phyloP scores from a whole-genome alignment of 2,329 filamentous ascomycete species.

The Trichoderma sp. region DNA sequence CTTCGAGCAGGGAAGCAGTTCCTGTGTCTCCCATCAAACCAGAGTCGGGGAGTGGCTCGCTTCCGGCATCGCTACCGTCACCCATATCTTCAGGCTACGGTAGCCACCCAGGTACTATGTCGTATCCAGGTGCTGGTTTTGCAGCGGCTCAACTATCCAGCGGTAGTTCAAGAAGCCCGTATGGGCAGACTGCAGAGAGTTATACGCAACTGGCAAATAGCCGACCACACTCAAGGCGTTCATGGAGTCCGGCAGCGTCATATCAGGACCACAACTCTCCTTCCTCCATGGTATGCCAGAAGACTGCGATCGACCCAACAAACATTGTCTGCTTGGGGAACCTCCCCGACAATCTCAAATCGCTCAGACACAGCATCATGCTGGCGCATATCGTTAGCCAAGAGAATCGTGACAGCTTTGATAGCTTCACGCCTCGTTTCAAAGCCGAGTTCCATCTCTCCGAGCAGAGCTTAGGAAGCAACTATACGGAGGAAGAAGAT shows the following conservation, averaged over 20 bases:
- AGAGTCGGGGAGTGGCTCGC: constrained; percentile 31
- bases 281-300: constrained; percentile 42
- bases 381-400: constrained; percentile 26
- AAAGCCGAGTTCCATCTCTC: constrained; percentile 30
- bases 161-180: constrained; percentile 30
- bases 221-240: background rate
- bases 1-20: constrained; percentile 21
- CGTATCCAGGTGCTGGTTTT: constrained; percentile 47
- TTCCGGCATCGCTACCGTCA: constrained; percentile 47
- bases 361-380: constrained; percentile 33
- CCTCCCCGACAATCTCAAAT: constrained; percentile 51
- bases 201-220: background rate
- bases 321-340: constrained; percentile 59
- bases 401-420: constrained; percentile 17
- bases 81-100: constrained; percentile 52
- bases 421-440: constrained; percentile 17
- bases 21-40: constrained; percentile 33
- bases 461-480: constrained; percentile 54
- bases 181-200: constrained; percentile 15
- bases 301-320: constrained; percentile 55
- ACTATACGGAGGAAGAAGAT: constrained; percentile 59
- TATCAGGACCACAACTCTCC: background rate
- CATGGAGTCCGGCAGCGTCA: constrained; percentile 3
- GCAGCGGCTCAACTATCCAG: constrained; percentile 34
- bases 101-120: constrained; percentile 43